Base-by-base conservation (phyloP, 768 basidiomycete species). In the Symmetrospora coprosmae region DNA sequence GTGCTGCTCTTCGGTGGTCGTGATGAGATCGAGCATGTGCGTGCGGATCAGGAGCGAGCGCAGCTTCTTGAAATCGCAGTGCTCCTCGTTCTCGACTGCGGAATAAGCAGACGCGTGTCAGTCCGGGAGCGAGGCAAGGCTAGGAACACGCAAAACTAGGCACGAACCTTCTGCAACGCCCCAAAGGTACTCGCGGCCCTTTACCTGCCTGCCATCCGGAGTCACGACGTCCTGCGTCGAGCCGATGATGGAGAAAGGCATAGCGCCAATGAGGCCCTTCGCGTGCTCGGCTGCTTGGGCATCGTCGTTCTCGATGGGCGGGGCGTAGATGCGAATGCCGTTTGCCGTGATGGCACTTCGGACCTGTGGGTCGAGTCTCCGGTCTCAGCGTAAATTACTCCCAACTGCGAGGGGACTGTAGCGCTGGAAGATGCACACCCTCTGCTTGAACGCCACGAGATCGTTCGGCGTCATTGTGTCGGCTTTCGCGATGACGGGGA, bases 181-280 rank as follows among this genome's bases (percentile, higher is more conserved):
- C 94, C 94, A 99, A 14, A 92, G 82, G 72, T 99, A 99, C 74
- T 97, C 87, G 68, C 94, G 83, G 45, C 94, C 94, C 75, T 97
- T 97, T 71, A 99, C 94, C 33, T 81, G 74, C 60, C 90, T 82
- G 11, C 94, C 94, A 71, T 97, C 92, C 23, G 78, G 75, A 2
- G 88, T 96, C 68, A 81, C 80, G 46, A 99, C 92, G 66, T 99
- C 92, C 70, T 91, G 83, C 0, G 87, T 96, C 23, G 86, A 89
- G 31, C 94, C 94, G 69, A 99, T 97, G 74, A 99, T 96, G 21
- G 91, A 94, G 77, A 96, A 97, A 0, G 94, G 94, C 75, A 94
- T 92, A 14, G 90, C 87, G 17, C 87, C 82, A n/a, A 80, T 76
- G 64, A 97, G 81, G 65, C 82, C 78, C 56, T 86, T 84, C 13